Evolutionary conservation across 139 green algal genomes (phyloP), one percentile per base, ranked within the genome.

Genomic region (Edaphochlamys debaryana): DNA sequence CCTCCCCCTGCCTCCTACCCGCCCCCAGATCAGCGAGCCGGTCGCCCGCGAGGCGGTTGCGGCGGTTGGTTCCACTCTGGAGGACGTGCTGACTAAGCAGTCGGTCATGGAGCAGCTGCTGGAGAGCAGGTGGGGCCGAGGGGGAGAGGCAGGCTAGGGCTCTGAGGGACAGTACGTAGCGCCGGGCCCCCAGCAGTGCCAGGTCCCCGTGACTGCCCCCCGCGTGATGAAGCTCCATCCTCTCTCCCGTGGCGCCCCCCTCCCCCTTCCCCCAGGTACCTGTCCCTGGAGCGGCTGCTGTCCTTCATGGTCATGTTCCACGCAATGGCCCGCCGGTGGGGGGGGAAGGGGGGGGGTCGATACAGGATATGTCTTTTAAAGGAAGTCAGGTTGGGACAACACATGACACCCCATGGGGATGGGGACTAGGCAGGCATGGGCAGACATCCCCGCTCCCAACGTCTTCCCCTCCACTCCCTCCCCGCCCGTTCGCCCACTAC

Each of bases 261-360:
- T 19, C 9, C 23, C 19, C 25, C 37, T 48, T 2, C 54, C 34
- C 36, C 3, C 72, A 79, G 72, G 54, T 79, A 79, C 54, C 72
- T 79, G 20, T 79, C 72, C 36, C 54, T 79, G 72, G 72, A 79
- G 72, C 72, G 72, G 15, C 6, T 79, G 72, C 3, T 79, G 25
- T 22, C 72, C 36, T 79, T 79, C 56, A 79, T 79, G 72, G 72
- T 79, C 8, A 79, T 79, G 72, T 79, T 79, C 36, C 72, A 79
- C 54, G 72, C 72, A 36, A 79, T 79, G 72, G 72, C 72, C 29
- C 52, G 72, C 2, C 48, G 70, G 69, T 77, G 42, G 41, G 45
- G 45, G 45, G 45, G 45, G 11, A 22, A 54, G 45, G 11, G 9
- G 11, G 45, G 13, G 11, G 13, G 45, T 13, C 11, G 11, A 13